A percentile compares a stretch with the other conserved stretches of the same genome.
Conservation (phyloP, 129 eudicot genomes). For the Erigeron canadensis region DNA sequence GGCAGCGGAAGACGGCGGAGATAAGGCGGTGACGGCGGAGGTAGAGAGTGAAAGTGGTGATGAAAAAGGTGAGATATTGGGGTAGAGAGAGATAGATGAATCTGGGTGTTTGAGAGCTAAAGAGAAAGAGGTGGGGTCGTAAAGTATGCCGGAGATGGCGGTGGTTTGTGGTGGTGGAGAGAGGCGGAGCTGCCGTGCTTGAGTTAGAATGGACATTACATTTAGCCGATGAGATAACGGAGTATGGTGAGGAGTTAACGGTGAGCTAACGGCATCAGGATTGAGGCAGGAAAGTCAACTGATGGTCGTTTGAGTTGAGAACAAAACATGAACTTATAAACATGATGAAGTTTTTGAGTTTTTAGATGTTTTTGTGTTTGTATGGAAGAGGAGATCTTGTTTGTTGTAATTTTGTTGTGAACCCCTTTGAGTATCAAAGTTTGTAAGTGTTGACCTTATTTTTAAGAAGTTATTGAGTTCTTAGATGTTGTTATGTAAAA, state of each 20-base stretch:
- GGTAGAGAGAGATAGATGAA: slow-evolving; percentile 74
- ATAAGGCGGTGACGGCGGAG: slow-evolving; percentile 39
- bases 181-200: slow-evolving; percentile 62
- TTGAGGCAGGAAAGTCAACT: slow-evolving; percentile 28
- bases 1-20: slow-evolving; percentile 72
- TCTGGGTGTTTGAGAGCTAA: slow-evolving; percentile 71
- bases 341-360: too few species aligned
- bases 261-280: slow-evolving; percentile 25
- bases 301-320: slow-evolving; percentile 20
- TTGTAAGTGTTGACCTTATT: not conserved
- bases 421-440: not conserved
- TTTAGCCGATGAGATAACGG: slow-evolving; percentile 13
- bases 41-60: slow-evolving; percentile 28
- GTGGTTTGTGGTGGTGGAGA: slow-evolving; percentile 39
- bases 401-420: not conserved
- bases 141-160: slow-evolving; percentile 42
- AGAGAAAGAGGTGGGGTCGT: slow-evolving; percentile 54
- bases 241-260: slow-evolving; percentile 14
- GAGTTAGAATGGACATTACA: slow-evolving; percentile 39
- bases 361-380: not conserved
- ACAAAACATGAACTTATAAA: not conserved
- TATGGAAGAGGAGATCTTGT: not conserved
- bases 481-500: too few species aligned
- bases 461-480: not conserved
- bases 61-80: slow-evolving; percentile 44